A percentile compares a stretch with the other conserved stretches of the same genome.
phyloP scores from a whole-genome alignment of 2,329 filamentous ascomycete species.

The Penicillium expansum region DNA sequence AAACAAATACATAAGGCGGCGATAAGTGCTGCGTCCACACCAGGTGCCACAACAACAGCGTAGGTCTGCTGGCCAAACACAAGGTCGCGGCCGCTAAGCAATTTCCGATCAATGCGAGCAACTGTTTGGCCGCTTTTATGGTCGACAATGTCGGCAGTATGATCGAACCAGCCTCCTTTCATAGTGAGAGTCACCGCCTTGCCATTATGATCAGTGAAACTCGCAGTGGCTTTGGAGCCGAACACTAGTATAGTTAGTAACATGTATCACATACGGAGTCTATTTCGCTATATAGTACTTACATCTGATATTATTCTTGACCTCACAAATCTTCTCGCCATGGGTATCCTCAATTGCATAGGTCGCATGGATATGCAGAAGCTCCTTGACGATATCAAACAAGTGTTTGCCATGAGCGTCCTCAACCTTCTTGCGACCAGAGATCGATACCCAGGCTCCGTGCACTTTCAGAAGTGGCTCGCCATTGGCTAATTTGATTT shows the following conservation, averaged over 20 bases:
- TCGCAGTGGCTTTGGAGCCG: constrained; percentile 33
- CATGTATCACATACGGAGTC: background rate
- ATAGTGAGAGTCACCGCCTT: constrained; percentile 52
- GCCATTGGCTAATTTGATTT: constrained; percentile 57
- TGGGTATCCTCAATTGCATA: constrained; percentile 42
- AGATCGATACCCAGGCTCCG: constrained; percentile 48
- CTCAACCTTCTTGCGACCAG: constrained; percentile 24
- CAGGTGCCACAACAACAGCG: constrained; percentile 60
- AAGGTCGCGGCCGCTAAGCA: constrained; percentile 58
- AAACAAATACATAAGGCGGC: constrained; percentile 66
- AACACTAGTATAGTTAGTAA: constrained; percentile 17
- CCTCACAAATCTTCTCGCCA: constrained; percentile 52
- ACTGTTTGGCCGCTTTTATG: constrained; percentile 51
- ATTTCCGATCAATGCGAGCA: constrained; percentile 58
- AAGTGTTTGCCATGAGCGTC: constrained; percentile 20
- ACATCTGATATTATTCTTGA: constrained; percentile 57
- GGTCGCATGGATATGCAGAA: constrained; percentile 22
- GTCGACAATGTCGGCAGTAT: constrained; percentile 57
- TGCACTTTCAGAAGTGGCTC: constrained; percentile 56
- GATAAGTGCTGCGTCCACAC: constrained; percentile 64
- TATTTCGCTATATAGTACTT: constrained; percentile 28
- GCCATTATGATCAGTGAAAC: constrained; percentile 54
- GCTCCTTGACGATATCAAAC: constrained; percentile 25
- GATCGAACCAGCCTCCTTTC: constrained; percentile 62
- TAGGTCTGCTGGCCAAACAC: constrained; percentile 65